These are phyloP conservation scores for Melampsora larici-populina DNA, from an alignment of 1,284 basidiomycete species.

Conservation along the genomic window DNA sequence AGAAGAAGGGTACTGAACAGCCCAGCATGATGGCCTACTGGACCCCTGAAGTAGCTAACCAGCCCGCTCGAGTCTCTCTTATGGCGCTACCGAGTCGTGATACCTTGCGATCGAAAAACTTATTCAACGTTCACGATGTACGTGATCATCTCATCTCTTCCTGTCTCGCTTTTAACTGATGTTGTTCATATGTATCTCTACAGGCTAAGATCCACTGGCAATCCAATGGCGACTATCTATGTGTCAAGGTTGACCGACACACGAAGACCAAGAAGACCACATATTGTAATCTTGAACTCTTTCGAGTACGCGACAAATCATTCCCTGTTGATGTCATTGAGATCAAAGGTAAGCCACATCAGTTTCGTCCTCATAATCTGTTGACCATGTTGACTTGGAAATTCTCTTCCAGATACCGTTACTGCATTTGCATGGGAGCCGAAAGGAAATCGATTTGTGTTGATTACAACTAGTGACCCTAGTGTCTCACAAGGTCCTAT, in stretches of 20 bases:
- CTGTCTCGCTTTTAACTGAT: not conserved
- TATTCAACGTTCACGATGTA: slow-evolving; percentile 97
- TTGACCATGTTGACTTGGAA: not conserved
- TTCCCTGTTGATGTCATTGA: slow-evolving; percentile 97
- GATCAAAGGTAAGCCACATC: slow-evolving; percentile 68
- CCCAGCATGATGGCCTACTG: slow-evolving; percentile 86
- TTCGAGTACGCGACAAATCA: slow-evolving; percentile 95
- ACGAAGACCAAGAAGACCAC: slow-evolving; percentile 99
- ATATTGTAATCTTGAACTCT: slow-evolving; percentile 98
- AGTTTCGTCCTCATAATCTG: not conserved
- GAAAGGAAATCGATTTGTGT: slow-evolving; percentile 88
- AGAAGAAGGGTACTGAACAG: slow-evolving; percentile 49
- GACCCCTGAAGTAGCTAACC: slow-evolving; percentile 92
- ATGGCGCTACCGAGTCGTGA: slow-evolving; percentile 81
- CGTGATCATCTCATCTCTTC: slow-evolving; percentile 49
- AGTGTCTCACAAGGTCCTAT: slow-evolving; percentile 77
- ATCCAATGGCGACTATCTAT: slow-evolving; percentile 96
- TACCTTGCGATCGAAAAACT: slow-evolving; percentile 87
- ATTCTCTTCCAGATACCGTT: slow-evolving; percentile 69
- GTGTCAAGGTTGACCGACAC: slow-evolving; percentile 98
- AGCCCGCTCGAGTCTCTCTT: slow-evolving; percentile 92
- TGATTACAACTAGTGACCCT: slow-evolving; percentile 90
- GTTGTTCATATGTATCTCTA: not conserved
- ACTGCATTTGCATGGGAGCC: slow-evolving; percentile 99
- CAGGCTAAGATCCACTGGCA: slow-evolving; percentile 99